phyloP scores from a whole-genome alignment of 129 eudicot species.

The Scalesia atractyloides region DNA sequence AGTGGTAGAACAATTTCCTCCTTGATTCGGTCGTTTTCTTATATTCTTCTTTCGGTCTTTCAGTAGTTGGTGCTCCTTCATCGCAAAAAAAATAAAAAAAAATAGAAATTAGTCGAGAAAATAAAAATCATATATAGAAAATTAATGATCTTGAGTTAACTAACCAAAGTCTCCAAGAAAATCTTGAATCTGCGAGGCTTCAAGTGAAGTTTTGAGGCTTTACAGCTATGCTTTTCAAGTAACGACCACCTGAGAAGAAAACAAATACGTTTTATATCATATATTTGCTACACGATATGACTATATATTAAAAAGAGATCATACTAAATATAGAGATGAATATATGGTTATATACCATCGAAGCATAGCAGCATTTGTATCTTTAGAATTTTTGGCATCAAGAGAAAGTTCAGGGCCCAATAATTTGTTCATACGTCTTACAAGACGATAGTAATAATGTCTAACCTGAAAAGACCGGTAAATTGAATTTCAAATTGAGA shows the following conservation, averaged over 20 bases:
- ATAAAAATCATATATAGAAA: not conserved
- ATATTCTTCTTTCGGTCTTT: conserved; percentile 65
- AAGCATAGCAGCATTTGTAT: not conserved
- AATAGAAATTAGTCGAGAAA: not conserved
- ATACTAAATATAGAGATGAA: conserved; percentile 7
- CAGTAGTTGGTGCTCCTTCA: conserved; percentile 73
- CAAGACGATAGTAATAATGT: conserved; percentile 87
- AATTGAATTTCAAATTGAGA: not conserved
- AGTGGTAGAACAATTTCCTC: conserved; percentile 45
- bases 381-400: not conserved
- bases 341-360: conserved; percentile 17
- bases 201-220: conserved; percentile 86
- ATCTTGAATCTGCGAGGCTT: conserved; percentile 83
- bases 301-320: too few species aligned
- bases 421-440: conserved; percentile 31
- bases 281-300: too few species aligned
- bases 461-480: conserved; percentile 54
- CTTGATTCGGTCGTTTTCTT: conserved; percentile 48
- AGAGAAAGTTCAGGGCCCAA: not conserved
- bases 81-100: not conserved
- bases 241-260: conserved; percentile 72
- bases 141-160: conserved; percentile 20
- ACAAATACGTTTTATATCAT: conserved; percentile 55
- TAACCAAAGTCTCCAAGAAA: conserved; percentile 76
- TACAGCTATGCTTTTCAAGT: conserved; percentile 81